These are phyloP conservation scores for Globisporangium irregulare DNA, from an alignment of 352 stramenopile genomes.

Conservation along the genomic window DNA sequence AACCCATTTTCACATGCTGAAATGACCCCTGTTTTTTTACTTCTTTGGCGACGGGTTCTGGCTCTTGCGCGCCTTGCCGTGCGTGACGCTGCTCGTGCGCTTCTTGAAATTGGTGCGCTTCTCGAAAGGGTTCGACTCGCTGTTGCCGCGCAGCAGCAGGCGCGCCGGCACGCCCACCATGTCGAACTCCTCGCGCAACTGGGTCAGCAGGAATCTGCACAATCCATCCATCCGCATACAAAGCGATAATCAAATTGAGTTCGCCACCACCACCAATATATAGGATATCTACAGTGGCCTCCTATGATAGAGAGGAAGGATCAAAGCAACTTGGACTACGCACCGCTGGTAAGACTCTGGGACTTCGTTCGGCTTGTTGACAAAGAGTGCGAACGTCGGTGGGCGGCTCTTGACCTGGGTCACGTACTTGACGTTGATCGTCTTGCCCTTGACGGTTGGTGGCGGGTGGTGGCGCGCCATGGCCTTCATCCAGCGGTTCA, in stretches of 20 bases:
- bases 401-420: conserved; percentile 82
- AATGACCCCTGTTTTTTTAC: not conserved
- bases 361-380: conserved; percentile 75
- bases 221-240: conserved; percentile 1
- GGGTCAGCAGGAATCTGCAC: conserved; percentile 60
- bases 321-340: conserved; percentile 1
- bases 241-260: not conserved
- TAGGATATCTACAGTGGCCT: no score
- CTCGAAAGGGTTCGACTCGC: conserved; percentile 73
- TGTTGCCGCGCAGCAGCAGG: conserved; percentile 72
- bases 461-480: conserved; percentile 82
- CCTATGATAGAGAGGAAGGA: not conserved
- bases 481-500: conserved; percentile 84
- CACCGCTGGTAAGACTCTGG: conserved; percentile 73
- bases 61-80: conserved; percentile 48
- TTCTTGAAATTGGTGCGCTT: conserved; percentile 84
- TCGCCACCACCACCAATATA: not conserved
- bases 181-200: conserved; percentile 82
- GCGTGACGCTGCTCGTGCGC: conserved; percentile 56
- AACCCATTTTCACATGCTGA: not conserved
- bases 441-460: conserved; percentile 80
- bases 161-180: conserved; percentile 80
- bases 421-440: conserved; percentile 86
- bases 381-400: conserved; percentile 80
- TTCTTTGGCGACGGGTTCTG: conserved; percentile 9